Evolutionary conservation across 805 yeast species (phyloP).

Genomic region (Candida tallmaniae): DNA sequence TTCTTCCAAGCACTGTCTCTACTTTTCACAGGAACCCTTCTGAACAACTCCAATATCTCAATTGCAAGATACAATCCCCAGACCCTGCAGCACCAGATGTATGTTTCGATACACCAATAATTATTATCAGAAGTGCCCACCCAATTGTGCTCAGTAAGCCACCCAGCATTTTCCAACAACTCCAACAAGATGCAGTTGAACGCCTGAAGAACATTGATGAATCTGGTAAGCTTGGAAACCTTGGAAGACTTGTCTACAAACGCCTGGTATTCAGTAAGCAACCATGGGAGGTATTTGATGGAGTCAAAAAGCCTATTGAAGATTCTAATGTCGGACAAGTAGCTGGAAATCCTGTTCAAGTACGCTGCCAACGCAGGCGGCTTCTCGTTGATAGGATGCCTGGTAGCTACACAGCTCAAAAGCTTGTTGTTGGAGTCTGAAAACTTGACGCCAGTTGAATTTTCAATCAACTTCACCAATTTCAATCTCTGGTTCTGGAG

Average conservation of each 20-base stretch:
- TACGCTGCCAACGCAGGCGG: slow-evolving; percentile 27
- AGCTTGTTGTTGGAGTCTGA: slow-evolving; percentile 11
- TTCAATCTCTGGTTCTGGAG: slow-evolving; percentile 23
- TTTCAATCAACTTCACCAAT: slow-evolving; percentile 16
- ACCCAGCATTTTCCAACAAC: slow-evolving; percentile 39
- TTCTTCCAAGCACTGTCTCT: slow-evolving; percentile 35
- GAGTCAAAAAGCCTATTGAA: slow-evolving; percentile 39
- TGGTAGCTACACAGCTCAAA: slow-evolving; percentile 4
- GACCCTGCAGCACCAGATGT: slow-evolving; percentile 41
- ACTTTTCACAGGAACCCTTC: slow-evolving; percentile 35
- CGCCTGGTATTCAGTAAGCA: slow-evolving; percentile 33
- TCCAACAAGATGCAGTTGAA: slow-evolving; percentile 38
- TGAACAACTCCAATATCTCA: slow-evolving; percentile 36
- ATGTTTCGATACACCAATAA: slow-evolving; percentile 40
- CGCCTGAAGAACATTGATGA: slow-evolving; percentile 35
- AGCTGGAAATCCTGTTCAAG: slow-evolving; percentile 31
- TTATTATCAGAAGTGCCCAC: slow-evolving; percentile 36
- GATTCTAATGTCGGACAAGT: slow-evolving; percentile 37
- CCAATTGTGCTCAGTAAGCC: slow-evolving; percentile 45
- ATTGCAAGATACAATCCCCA: slow-evolving; percentile 40
- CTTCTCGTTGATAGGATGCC: neutral
- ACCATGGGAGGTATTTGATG: slow-evolving; percentile 42
- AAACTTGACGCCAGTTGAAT: slow-evolving; percentile 10
- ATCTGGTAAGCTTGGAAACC: slow-evolving; percentile 25
- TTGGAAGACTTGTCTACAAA: slow-evolving; percentile 21